Evolutionary conservation across 2,329 filamentous ascomycete species (phyloP).

Genomic region (Pseudocercospora fijiensis): DNA sequence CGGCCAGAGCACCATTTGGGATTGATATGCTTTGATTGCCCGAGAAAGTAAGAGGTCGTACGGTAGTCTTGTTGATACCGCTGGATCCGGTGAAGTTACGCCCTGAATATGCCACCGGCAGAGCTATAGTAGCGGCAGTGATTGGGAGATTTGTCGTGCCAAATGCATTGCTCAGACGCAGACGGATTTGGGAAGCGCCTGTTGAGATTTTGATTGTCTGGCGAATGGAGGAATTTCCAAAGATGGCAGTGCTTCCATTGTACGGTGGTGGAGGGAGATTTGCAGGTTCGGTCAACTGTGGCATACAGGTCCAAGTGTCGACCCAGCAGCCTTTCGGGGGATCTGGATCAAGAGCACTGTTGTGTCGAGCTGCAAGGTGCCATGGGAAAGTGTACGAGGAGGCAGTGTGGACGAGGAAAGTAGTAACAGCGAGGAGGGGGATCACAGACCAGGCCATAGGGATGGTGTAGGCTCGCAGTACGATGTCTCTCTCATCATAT

Average conservation of each 20-base stretch:
- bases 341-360: constrained; percentile 7
- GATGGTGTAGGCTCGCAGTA: not conserved
- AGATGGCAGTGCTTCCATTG: constrained; percentile 57
- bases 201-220: constrained; percentile 64
- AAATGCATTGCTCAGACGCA: constrained; percentile 66
- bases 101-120: constrained; percentile 44
- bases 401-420: not conserved
- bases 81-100: constrained; percentile 56
- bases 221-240: constrained; percentile 60
- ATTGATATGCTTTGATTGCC: constrained; percentile 53
- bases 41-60: constrained; percentile 59
- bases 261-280: constrained; percentile 64
- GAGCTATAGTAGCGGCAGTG: constrained; percentile 58
- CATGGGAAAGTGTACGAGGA: not conserved
- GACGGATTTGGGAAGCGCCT: constrained; percentile 53
- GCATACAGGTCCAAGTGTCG: constrained; percentile 65
- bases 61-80: constrained; percentile 53
- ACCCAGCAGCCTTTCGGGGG: constrained; percentile 53
- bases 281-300: constrained; percentile 60
- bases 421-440: not conserved
- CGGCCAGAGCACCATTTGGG: constrained; percentile 57
- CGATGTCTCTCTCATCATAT: not conserved
- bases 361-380: not conserved
- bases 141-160: constrained; percentile 61
- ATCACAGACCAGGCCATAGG: not conserved